These are phyloP conservation scores for cucumber (Cucumis sativus) DNA, from an alignment of 306 rosid species.

Conservation along the genomic window Cucumber_9930_V3 NC_026658.2:26351001-26351500, in stretches of 20 bases:
- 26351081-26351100: not conserved
- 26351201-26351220: not conserved
- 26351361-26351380: not conserved
- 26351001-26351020: not conserved
- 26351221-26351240: not conserved
- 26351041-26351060: not conserved
- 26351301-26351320: not conserved
- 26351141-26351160: not conserved
- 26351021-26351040: not conserved
- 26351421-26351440: not conserved
- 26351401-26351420: not conserved
- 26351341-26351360: not conserved
- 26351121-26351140: not conserved
- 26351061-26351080: not conserved
- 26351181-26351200: not conserved
- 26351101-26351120: not conserved
- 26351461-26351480: not conserved
- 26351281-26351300: not conserved
- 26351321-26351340: not conserved
- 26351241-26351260: not conserved
- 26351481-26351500: not conserved
- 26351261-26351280: not conserved
- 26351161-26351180: not conserved
- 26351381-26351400: slow-evolving; percentile 8
- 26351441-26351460: not conserved